phyloP scores from a whole-genome alignment of 148 eudicot genomes.

The Cornus controversa region DNA sequence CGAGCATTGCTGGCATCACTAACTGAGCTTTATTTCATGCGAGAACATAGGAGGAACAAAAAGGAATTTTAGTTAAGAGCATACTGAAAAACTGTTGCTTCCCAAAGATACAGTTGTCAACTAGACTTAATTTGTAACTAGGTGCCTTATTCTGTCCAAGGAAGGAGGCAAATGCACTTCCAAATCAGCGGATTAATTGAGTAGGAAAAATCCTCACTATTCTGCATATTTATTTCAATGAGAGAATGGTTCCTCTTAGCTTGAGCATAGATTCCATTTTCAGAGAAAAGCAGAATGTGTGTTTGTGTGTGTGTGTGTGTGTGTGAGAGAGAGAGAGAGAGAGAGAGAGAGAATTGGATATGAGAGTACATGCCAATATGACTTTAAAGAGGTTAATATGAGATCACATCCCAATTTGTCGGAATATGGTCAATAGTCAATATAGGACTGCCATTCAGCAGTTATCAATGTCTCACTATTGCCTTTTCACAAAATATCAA shows the following conservation, averaged over 20 bases:
- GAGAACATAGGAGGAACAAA: not conserved
- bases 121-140: not conserved
- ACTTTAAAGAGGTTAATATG: not conserved
- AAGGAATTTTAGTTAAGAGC: not conserved
- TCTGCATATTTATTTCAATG: not conserved
- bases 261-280: not conserved
- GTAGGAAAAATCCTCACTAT: not conserved
- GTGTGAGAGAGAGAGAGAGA: not conserved
- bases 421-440: not conserved
- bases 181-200: not conserved
- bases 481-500: not conserved
- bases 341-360: not conserved
- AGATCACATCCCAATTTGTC: not conserved
- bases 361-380: not conserved
- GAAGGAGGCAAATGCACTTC: not conserved
- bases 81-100: not conserved
- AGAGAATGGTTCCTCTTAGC: not conserved
- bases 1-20: not conserved
- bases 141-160: not conserved
- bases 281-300: too few relatives aligned
- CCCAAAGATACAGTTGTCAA: not conserved
- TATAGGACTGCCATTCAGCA: not conserved
- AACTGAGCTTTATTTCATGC: not conserved
- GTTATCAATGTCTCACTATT: not conserved
- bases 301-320: too few relatives aligned